Evolutionary conservation across 2,329 filamentous ascomycete species (phyloP).

Genomic region (Fusarium solani-melongenae): DNA sequence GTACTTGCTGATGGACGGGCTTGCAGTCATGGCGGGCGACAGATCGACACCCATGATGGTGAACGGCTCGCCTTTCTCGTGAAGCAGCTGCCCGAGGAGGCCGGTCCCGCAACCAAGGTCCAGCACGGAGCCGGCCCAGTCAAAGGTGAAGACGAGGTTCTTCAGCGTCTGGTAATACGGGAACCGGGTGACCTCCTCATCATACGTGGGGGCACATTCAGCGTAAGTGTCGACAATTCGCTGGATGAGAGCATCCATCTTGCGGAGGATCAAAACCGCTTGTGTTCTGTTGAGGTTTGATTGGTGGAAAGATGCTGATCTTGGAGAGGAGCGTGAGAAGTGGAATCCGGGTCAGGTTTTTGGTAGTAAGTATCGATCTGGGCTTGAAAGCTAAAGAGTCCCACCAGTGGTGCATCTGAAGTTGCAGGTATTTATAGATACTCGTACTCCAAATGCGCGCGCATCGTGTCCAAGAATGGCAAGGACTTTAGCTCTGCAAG

Average conservation of each 20-base stretch:
- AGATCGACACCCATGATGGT: background rate
- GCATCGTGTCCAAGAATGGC: background rate
- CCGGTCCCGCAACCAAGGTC: background rate
- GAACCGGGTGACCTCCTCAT: background rate
- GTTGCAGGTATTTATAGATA: background rate
- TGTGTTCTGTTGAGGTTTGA: background rate
- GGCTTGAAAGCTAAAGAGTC: background rate
- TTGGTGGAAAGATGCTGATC: background rate
- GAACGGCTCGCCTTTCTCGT: background rate
- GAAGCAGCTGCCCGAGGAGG: background rate
- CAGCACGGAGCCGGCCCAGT: background rate
- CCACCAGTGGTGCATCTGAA: background rate
- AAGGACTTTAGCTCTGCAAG: background rate
- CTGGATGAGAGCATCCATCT: background rate
- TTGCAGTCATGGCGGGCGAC: background rate
- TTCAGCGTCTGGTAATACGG: background rate
- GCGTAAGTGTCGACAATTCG: background rate
- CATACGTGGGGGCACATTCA: background rate
- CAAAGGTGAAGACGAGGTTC: background rate
- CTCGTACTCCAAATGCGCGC: background rate
- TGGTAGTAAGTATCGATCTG: background rate
- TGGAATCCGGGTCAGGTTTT: background rate
- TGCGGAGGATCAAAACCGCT: background rate
- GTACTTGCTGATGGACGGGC: background rate
- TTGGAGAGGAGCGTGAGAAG: background rate